These are phyloP conservation scores for Biancaea sappan DNA, from an alignment of 306 rosid species.

Conservation along the genomic window DNA sequence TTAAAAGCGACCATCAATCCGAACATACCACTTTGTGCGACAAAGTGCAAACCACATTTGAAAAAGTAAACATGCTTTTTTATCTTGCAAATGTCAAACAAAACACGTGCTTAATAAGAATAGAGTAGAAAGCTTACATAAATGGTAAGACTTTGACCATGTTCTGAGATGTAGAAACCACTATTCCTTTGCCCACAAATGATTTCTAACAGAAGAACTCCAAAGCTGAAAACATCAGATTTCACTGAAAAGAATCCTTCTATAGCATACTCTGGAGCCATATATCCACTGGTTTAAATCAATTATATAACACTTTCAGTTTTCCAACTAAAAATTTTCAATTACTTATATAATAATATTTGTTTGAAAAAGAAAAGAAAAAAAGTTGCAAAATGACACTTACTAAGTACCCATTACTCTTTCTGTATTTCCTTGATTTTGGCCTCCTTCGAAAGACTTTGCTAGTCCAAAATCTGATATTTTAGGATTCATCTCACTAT, in stretches of 20 bases:
- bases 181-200: constrained; percentile 24
- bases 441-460: constrained; percentile 40
- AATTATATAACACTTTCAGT: background rate
- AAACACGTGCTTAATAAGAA: too few relatives aligned
- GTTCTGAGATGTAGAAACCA: background rate
- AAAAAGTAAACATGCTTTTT: too few relatives aligned
- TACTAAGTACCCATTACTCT: constrained; percentile 58
- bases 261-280: constrained; percentile 43
- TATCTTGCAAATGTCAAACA: too few relatives aligned
- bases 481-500: constrained; percentile 49
- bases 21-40: too few relatives aligned
- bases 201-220: constrained; percentile 31
- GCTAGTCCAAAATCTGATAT: constrained; percentile 61
- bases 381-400: background rate
- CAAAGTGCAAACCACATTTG: too few relatives aligned
- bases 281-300: constrained; percentile 37
- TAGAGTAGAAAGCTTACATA: constrained; percentile 5
- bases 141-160: constrained; percentile 21
- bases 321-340: background rate
- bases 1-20: too few relatives aligned
- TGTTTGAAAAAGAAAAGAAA: background rate
- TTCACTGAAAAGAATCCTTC: constrained; percentile 27
- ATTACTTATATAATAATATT: background rate
- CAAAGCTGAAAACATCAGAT: constrained; percentile 35
- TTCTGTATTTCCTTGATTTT: constrained; percentile 39